Evolutionary conservation across 257 asterid genomes (phyloP).

Genomic region (Scutellaria minor): DNA sequence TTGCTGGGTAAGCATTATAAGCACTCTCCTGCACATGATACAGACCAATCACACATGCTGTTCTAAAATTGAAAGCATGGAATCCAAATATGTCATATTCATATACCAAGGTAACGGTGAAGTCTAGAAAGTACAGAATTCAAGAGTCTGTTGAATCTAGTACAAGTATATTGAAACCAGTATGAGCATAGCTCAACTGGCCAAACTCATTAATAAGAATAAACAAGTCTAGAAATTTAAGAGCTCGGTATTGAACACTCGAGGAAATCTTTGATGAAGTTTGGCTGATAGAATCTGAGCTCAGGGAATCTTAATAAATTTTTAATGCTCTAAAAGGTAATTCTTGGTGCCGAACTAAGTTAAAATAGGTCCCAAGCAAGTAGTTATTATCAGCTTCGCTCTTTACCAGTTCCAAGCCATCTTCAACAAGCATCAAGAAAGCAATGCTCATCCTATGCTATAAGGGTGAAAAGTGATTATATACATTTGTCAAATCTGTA

Average conservation of each 20-base stretch:
- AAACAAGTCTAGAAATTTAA: not conserved
- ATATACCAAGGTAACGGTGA: constrained; percentile 1
- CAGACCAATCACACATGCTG: constrained; percentile 29
- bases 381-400: not conserved
- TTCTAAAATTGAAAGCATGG: constrained; percentile 1
- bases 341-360: not conserved
- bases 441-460: constrained; percentile 13
- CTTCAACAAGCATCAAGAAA: constrained; percentile 21
- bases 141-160: constrained; percentile 5
- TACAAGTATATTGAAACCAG: constrained; percentile 13
- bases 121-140: constrained; percentile 11
- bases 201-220: constrained; percentile 16
- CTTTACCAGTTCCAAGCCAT: constrained; percentile 20
- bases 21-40: constrained; percentile 64
- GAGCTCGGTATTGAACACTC: not conserved
- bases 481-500: constrained; percentile 5
- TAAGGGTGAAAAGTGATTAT: constrained; percentile 2
- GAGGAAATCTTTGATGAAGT: constrained; percentile 1
- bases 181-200: constrained; percentile 9
- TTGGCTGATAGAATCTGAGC: not conserved
- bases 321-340: not conserved
- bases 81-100: not conserved
- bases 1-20: constrained; percentile 61
- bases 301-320: constrained; percentile 5
- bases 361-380: not conserved